A percentile compares a stretch with the other conserved stretches of the same genome.
phyloP scores from a whole-genome alignment of 768 basidiomycete species.

The Boletellus ananiceps region DNA sequence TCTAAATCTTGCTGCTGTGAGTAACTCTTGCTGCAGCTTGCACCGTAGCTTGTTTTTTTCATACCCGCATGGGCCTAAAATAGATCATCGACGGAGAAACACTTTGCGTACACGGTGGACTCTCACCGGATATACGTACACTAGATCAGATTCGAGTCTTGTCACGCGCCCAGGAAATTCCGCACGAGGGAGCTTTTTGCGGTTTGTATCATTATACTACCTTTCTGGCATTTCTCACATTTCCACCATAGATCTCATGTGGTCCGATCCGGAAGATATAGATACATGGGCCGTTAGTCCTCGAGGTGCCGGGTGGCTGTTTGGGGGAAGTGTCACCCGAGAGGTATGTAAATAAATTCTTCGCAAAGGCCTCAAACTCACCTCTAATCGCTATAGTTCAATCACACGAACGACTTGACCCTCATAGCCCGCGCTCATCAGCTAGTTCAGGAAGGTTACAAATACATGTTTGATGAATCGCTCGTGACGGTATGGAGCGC shows the following conservation, averaged over 20 bases:
- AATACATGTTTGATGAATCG: conserved; percentile 93
- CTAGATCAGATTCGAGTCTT: conserved; percentile 92
- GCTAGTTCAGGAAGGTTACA: conserved; percentile 92
- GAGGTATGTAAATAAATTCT: conserved; percentile 48
- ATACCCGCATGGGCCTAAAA: not conserved
- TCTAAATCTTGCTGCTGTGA: conserved; percentile 88
- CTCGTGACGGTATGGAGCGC: conserved; percentile 94
- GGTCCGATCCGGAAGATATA: conserved; percentile 95
- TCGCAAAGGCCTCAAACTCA: conserved; percentile 2
- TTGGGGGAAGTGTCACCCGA: conserved; percentile 78
- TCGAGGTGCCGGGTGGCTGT: conserved; percentile 93
- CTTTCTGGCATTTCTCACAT: not conserved
- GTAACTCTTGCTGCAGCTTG: conserved; percentile 19
- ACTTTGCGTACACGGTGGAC: conserved; percentile 92
- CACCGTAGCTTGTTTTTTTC: not conserved
- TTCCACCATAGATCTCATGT: conserved; percentile 76
- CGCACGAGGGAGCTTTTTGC: conserved; percentile 98
- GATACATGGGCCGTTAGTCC: conserved; percentile 97
- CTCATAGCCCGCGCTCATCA: conserved; percentile 96
- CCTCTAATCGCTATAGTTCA: conserved; percentile 55
- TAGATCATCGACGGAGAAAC: conserved; percentile 93
- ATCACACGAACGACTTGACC: conserved; percentile 81
- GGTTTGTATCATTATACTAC: conserved; percentile 39
- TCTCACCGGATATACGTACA: conserved; percentile 93
- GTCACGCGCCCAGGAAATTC: conserved; percentile 94